phyloP scores from a whole-genome alignment of 1,139 yeast genomes.

The Kodamaea ohmeri region DNA sequence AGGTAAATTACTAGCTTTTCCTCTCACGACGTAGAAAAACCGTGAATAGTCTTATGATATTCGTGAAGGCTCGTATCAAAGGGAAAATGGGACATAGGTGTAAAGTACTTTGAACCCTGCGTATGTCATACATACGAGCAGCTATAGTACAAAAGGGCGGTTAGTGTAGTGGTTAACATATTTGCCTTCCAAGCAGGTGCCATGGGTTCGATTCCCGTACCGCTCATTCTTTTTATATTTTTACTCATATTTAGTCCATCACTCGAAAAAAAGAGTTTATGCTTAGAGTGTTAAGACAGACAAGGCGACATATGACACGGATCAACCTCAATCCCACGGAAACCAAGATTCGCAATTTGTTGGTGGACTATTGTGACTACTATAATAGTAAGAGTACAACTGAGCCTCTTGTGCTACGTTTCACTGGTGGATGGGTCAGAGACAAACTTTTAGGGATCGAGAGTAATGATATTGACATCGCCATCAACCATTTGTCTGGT shows the following conservation, averaged over 20 bases:
- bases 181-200: conserved; percentile 79
- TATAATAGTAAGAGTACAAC: conserved; percentile 26
- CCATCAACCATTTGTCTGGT: conserved; percentile 80
- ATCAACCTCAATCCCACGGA: conserved; percentile 49
- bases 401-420: conserved; percentile 51
- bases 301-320: conserved; percentile 7
- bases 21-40: too few species aligned
- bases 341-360: conserved; percentile 41
- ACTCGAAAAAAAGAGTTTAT: background rate
- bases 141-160: conserved; percentile 34
- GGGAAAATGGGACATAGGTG: too few species aligned
- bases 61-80: too few species aligned
- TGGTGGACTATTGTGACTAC: conserved; percentile 42
- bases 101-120: too few species aligned
- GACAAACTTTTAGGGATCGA: conserved; percentile 81
- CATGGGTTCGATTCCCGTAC: conserved; percentile 84
- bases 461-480: conserved; percentile 88
- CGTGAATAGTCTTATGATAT: too few species aligned
- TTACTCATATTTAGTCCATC: background rate
- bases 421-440: conserved; percentile 99
- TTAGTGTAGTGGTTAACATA: conserved; percentile 54
- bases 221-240: conserved; percentile 42
- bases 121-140: background rate
- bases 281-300: background rate
- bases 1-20: too few species aligned